These are phyloP conservation scores for Syzygium aromaticum DNA, from an alignment of 345 rosid species.

Conservation along the genomic window DNA sequence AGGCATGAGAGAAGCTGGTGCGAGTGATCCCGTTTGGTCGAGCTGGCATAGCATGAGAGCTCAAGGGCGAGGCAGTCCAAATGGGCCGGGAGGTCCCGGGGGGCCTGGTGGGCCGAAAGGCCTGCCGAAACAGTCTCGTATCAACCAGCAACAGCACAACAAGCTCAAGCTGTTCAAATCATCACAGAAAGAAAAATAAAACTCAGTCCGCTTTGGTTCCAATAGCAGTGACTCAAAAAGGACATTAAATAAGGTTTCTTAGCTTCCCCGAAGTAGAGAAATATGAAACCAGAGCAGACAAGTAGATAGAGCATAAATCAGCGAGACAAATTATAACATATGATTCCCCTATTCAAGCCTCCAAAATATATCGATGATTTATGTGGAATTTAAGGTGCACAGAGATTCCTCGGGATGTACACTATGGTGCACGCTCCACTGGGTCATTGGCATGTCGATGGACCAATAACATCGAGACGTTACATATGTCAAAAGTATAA, in stretches of 20 bases:
- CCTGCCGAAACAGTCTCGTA: conserved; percentile 30
- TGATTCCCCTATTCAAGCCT: not conserved
- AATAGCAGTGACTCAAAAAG: not conserved
- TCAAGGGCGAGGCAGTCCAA: conserved; percentile 1
- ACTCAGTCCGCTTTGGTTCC: not conserved
- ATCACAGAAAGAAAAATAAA: not conserved
- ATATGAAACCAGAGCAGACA: not conserved
- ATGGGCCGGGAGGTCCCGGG: conserved; percentile 1
- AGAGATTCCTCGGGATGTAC: not conserved
- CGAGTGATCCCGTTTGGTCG: not conserved
- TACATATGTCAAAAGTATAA: not conserved
- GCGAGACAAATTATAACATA: rapidly evolving
- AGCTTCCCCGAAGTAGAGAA: not conserved
- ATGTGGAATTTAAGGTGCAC: not conserved
- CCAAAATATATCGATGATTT: not conserved
- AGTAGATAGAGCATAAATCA: not conserved
- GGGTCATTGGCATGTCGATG: not conserved
- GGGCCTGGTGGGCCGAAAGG: too few species aligned
- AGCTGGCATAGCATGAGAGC: not conserved
- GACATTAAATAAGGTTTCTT: not conserved
- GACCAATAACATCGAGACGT: not conserved
- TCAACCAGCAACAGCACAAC: conserved; percentile 30
- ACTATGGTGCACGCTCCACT: rapidly evolving
- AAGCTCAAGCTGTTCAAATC: conserved; percentile 18
- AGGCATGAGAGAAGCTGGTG: not conserved